Evolutionary conservation across 2,329 filamentous ascomycete genomes (phyloP).

Genomic region (Arthroderma sp.): DNA sequence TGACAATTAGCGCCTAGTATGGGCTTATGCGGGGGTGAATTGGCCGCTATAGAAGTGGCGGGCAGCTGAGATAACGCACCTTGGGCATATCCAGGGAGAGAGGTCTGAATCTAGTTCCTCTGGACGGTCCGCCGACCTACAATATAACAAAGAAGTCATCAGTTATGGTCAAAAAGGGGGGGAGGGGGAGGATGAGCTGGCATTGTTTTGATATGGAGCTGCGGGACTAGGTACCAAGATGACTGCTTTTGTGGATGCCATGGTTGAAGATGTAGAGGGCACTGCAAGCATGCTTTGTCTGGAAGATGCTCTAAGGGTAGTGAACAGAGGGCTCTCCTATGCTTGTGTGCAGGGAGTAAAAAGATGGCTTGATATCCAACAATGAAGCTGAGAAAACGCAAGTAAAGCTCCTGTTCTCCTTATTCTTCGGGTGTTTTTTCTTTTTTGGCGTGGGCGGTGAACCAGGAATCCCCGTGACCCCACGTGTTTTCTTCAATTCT

Average conservation of each 20-base stretch:
- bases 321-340: neutral
- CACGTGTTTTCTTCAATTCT: neutral
- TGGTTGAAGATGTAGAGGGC: constrained; percentile 17
- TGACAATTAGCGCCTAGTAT: neutral
- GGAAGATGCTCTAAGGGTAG: neutral
- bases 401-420: neutral
- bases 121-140: constrained; percentile 85
- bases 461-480: neutral
- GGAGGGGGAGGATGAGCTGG: neutral
- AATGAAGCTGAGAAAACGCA: neutral
- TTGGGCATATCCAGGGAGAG: constrained; percentile 93
- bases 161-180: neutral
- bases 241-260: constrained; percentile 74
- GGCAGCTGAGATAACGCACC: constrained; percentile 40
- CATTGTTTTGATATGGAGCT: neutral
- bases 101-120: constrained; percentile 90
- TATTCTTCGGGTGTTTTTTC: neutral
- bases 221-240: constrained; percentile 55
- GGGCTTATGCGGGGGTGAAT: constrained; percentile 9
- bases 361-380: neutral
- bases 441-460: neutral
- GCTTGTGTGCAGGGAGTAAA: neutral
- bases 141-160: constrained; percentile 1
- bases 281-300: neutral
- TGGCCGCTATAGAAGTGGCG: neutral